Percentiles rank a stretch among this genome's conserved stretches.
Conservation (phyloP, 108 stramenopile genomes). For the Cylindrotheca fusiformis region DNA sequence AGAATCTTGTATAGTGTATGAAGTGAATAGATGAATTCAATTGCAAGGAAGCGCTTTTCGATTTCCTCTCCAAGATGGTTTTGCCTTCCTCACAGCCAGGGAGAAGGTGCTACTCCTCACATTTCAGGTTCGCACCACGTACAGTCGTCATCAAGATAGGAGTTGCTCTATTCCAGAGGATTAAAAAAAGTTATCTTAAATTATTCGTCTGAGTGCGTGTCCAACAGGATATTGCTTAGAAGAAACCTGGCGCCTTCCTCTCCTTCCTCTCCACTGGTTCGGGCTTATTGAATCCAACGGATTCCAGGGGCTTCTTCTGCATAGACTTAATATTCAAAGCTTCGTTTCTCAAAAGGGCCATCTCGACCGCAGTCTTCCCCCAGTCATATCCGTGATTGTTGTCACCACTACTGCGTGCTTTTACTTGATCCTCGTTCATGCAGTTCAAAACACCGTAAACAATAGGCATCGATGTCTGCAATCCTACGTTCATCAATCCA, state of each 20-base stretch:
- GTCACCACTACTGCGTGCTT: constrained; percentile 66
- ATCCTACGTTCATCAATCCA: constrained; percentile 94
- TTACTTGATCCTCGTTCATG: constrained; percentile 83
- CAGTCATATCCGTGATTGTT: constrained; percentile 95
- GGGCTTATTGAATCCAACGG: constrained; percentile 19
- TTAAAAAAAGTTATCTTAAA: too few species aligned
- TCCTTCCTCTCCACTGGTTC: constrained; percentile 5
- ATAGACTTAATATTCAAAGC: constrained; percentile 57
- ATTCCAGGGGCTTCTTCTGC: constrained; percentile 6
- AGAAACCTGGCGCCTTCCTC: constrained; percentile 32
- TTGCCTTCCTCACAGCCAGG: too few species aligned
- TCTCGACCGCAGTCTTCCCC: constrained; percentile 96
- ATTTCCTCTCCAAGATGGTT: too few species aligned
- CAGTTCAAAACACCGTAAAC: constrained; percentile 94
- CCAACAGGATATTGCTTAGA: too few species aligned
- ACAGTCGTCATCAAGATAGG: too few species aligned
- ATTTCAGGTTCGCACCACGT: too few species aligned
- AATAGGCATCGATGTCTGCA: constrained; percentile 77
- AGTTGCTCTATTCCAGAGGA: too few species aligned
- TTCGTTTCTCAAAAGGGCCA: constrained; percentile 85
- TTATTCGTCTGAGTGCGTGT: too few species aligned
- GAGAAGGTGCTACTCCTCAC: too few species aligned
- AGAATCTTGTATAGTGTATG: too few species aligned
- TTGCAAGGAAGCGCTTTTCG: too few species aligned
- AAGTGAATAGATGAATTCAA: too few species aligned